A percentile compares a stretch with the other conserved stretches of the same genome.
phyloP scores from a whole-genome alignment of 163 green algal genomes.

The Prototheca cutis region DNA sequence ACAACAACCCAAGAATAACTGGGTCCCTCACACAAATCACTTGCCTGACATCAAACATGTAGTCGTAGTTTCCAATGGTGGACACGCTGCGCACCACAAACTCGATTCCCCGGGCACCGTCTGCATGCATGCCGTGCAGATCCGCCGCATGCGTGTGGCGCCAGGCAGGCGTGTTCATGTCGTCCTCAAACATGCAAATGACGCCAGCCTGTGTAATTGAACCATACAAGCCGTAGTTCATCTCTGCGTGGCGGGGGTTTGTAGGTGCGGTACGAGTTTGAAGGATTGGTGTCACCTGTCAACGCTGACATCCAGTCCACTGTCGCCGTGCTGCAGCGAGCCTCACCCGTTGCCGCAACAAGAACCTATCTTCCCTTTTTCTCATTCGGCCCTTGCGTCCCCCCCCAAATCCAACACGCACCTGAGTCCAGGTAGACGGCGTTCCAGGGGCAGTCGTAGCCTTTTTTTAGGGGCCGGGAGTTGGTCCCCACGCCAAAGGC shows the following conservation, averaged over 20 bases:
- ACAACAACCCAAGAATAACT: no score
- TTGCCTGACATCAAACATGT: constrained; percentile 17
- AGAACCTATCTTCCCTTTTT: no score
- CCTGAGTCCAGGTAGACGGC: constrained; percentile 1
- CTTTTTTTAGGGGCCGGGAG: constrained; percentile 2
- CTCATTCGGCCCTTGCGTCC: no score
- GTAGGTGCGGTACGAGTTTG: no score
- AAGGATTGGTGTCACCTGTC: no score
- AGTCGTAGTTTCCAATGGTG: constrained; percentile 28
- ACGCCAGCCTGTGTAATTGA: neutral
- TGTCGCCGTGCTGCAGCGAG: no score
- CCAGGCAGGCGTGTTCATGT: constrained; percentile 1
- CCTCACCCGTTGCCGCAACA: no score
- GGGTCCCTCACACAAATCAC: no score
- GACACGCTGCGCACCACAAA: constrained; percentile 11
- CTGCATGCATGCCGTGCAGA: constrained; percentile 8
- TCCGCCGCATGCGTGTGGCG: constrained; percentile 6
- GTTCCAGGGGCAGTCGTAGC: constrained; percentile 11
- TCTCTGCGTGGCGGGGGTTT: no score
- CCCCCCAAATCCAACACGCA: no score
- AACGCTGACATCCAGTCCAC: no score
- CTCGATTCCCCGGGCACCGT: constrained; percentile 6
- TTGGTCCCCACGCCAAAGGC: constrained; percentile 16
- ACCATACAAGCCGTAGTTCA: neutral
- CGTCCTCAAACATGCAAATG: constrained; percentile 11